Evolutionary conservation across 352 stramenopile genomes (phyloP).

Genomic region (Bremia lactucae): DNA sequence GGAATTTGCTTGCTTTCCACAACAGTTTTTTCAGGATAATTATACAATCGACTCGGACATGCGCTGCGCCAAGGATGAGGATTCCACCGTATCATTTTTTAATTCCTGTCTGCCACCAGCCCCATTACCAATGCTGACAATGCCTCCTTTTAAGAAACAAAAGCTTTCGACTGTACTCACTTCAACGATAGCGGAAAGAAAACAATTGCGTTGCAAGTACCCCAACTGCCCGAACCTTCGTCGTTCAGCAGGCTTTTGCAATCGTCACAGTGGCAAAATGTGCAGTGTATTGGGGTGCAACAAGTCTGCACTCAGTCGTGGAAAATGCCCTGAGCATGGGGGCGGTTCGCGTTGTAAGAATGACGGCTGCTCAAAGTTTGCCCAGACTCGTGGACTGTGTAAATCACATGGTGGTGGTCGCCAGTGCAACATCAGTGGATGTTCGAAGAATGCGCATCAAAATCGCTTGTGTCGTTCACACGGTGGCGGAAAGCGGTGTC

Average conservation of each 20-base stretch:
- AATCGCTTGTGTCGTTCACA: constrained; percentile 77
- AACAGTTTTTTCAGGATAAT: constrained; percentile 58
- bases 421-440: constrained; percentile 62
- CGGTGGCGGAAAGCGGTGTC: constrained; percentile 71
- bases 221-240: constrained; percentile 68
- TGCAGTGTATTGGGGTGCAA: constrained; percentile 57
- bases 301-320: constrained; percentile 69
- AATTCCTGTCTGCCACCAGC: constrained; percentile 46
- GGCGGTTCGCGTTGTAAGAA: constrained; percentile 78
- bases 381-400: constrained; percentile 69
- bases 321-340: constrained; percentile 78
- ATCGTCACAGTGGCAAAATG: constrained; percentile 72
- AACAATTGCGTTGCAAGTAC: constrained; percentile 67
- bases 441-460: constrained; percentile 78
- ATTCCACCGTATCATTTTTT: constrained; percentile 26
- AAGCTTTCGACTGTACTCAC: constrained; percentile 16
- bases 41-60: constrained; percentile 20
- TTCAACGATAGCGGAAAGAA: constrained; percentile 29
- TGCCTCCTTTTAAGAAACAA: constrained; percentile 71
- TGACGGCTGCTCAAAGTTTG: constrained; percentile 78
- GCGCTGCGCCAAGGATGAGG: constrained; percentile 15
- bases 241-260: constrained; percentile 68
- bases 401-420: constrained; percentile 77
- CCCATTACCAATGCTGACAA: constrained; percentile 56
- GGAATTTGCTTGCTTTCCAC: constrained; percentile 50